Percentiles rank a stretch among this genome's conserved stretches.
These are phyloP conservation scores for Aspergillus asperescens DNA, from an alignment of 495 filamentous ascomycete species.

Conservation along the genomic window DNA sequence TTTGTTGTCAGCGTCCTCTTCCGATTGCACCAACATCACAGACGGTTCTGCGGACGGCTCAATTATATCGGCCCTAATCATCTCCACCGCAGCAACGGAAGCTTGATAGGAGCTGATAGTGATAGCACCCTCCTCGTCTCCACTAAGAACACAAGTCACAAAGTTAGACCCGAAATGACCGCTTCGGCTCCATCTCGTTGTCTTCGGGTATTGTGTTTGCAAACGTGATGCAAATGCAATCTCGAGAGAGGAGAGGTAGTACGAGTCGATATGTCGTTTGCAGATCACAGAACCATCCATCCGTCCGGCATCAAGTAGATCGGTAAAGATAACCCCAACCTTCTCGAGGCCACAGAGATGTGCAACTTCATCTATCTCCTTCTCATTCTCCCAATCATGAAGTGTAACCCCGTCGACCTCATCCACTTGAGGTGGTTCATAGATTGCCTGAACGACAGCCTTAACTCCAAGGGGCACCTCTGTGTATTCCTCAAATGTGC, in stretches of 20 bases:
- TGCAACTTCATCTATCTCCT: conserved; percentile 75
- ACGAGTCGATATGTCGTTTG: conserved; percentile 94
- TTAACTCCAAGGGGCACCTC: conserved; percentile 93
- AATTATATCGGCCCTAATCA: conserved; percentile 91
- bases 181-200: conserved; percentile 95
- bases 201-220: conserved; percentile 81
- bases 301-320: conserved; percentile 75
- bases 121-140: conserved; percentile 85
- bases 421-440: conserved; percentile 86
- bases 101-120: conserved; percentile 88
- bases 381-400: conserved; percentile 81
- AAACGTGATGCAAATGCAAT: conserved; percentile 82
- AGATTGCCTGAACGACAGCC: conserved; percentile 95
- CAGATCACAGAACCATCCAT: conserved; percentile 82
- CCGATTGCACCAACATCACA: conserved; percentile 90
- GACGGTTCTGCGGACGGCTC: conserved; percentile 90
- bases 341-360: conserved; percentile 79
- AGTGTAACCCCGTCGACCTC: conserved; percentile 90
- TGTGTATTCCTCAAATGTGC: conserved; percentile 82
- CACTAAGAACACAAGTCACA: conserved; percentile 90
- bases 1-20: conserved; percentile 68
- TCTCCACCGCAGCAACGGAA: conserved; percentile 90
- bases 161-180: conserved; percentile 94
- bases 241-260: conserved; percentile 88
- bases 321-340: conserved; percentile 93